phyloP scores from a whole-genome alignment of 257 asterid species.

The Phtheirospermum japonicum region DNA sequence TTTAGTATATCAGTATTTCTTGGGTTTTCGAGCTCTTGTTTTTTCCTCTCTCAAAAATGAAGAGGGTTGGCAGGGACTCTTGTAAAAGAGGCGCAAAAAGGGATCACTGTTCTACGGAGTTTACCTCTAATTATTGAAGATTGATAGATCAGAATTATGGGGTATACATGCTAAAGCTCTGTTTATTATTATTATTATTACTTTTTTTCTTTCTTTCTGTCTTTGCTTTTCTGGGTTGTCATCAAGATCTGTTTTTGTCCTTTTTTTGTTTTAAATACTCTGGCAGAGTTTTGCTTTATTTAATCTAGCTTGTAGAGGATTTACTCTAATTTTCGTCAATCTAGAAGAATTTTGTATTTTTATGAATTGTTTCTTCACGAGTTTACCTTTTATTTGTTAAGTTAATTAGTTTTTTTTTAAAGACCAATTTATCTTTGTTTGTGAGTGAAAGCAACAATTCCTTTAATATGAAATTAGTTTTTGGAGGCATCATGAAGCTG shows the following conservation, averaged over 20 bases:
- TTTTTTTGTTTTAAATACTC: constrained; percentile 35
- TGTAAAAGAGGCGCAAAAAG: neutral
- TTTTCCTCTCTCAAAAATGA: neutral
- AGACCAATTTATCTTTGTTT: too few relatives aligned
- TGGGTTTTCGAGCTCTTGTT: neutral
- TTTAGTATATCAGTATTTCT: too few relatives aligned
- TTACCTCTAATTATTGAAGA: neutral
- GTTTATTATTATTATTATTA: too few relatives aligned
- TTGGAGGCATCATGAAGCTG: neutral
- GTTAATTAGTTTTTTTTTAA: too few relatives aligned
- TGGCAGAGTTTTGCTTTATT: constrained; percentile 38
- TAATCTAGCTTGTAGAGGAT: too few relatives aligned
- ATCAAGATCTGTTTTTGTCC: constrained; percentile 13
- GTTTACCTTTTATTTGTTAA: too few relatives aligned
- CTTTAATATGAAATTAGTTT: too few relatives aligned
- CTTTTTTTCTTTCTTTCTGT: too few relatives aligned
- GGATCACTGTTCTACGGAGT: neutral
- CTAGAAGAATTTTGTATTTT: neutral
- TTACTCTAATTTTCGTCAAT: too few relatives aligned
- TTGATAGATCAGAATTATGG: neutral
- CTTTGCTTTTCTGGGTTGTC: neutral
- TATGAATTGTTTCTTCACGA: neutral
- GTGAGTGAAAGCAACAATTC: too few relatives aligned
- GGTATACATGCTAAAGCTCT: neutral
- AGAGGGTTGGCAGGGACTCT: neutral